Evolutionary conservation across 2,329 filamentous ascomycete genomes (phyloP).

Genomic region (Penicillium janthinellum): DNA sequence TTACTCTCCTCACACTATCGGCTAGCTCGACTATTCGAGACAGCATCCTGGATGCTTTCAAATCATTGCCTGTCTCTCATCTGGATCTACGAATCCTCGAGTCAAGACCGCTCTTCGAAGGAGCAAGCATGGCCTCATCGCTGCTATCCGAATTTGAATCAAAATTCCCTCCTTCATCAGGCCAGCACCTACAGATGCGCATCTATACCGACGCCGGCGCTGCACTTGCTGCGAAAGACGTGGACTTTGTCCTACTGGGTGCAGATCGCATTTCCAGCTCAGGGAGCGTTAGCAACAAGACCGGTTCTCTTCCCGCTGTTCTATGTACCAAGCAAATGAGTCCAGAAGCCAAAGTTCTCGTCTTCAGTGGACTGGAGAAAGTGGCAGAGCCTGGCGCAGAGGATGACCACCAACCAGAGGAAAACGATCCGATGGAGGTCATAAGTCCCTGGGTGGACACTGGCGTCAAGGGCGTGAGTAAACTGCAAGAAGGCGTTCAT

Average conservation of each 20-base stretch:
- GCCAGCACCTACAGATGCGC: constrained; percentile 44
- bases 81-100: constrained; percentile 65
- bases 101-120: constrained; percentile 68
- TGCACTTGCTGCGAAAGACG: constrained; percentile 54
- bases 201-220: constrained; percentile 64
- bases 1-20: constrained; percentile 63
- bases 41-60: constrained; percentile 50
- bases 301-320: constrained; percentile 62
- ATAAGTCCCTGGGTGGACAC: constrained; percentile 47
- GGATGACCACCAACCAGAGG: constrained; percentile 53
- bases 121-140: constrained; percentile 57
- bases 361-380: constrained; percentile 64
- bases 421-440: constrained; percentile 59
- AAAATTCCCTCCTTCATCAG: constrained; percentile 20
- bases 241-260: constrained; percentile 64
- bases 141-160: constrained; percentile 26
- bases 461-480: constrained; percentile 27
- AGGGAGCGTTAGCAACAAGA: constrained; percentile 68
- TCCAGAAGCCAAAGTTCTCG: constrained; percentile 53
- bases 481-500: constrained; percentile 21
- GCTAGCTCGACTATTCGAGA: constrained; percentile 63
- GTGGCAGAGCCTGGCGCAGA: constrained; percentile 54
- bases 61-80: constrained; percentile 32
- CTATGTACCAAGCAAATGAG: constrained; percentile 57
- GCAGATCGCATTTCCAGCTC: constrained; percentile 62